Evolutionary conservation across 257 asterid species (phyloP).

Genomic region (Solanum chiquidenum): DNA sequence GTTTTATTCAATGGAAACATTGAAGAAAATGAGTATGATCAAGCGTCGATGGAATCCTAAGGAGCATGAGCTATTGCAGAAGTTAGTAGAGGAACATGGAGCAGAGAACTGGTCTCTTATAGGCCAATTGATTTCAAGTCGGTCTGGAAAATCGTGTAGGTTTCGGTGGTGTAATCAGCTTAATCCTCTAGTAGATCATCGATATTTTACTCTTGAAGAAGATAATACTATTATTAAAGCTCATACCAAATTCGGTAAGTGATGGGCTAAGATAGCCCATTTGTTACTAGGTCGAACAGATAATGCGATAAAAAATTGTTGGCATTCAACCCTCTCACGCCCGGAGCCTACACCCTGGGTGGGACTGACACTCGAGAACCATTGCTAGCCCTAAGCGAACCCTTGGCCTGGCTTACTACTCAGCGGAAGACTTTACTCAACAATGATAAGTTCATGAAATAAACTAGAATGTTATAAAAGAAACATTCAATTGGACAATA

Average conservation of each 20-base stretch:
- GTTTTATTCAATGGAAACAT: no score
- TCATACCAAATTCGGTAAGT: background rate
- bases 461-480: no score
- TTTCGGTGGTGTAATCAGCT: constrained; percentile 3
- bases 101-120: background rate
- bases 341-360: background rate
- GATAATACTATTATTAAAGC: background rate
- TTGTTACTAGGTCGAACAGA: background rate
- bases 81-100: background rate
- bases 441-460: no score
- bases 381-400: no score
- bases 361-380: no score
- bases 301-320: background rate
- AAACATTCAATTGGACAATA: no score
- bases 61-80: no score
- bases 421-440: no score
- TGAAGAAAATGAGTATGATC: no score
- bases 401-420: no score
- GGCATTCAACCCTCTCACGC: no score
- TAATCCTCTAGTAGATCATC: background rate
- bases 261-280: background rate
- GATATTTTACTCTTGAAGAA: background rate
- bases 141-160: background rate
- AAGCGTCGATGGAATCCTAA: no score
- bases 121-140: background rate